Base-by-base conservation (phyloP, 2,329 filamentous ascomycete species). In the Aspergillus calidoustus region DNA sequence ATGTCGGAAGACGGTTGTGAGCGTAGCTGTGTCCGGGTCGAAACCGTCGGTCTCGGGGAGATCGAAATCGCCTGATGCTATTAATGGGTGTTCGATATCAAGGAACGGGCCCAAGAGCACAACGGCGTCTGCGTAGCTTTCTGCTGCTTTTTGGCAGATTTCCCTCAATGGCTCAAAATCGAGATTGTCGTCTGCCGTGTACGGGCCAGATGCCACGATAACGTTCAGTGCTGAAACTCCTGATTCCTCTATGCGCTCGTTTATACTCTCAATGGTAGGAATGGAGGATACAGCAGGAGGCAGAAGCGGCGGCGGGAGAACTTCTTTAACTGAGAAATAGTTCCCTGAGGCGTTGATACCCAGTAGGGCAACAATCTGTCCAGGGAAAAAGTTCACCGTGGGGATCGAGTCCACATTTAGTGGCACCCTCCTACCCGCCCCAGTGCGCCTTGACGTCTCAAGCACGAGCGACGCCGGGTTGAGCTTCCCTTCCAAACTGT, bases 181-280 rank as follows among this genome's bases (percentile, higher is more conserved):
- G 50, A 99, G 87, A 72, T 96, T 96, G 71, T 94, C 91, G 68
- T 98, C 93, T 3, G 93, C 88, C 0, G 93, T 97, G 77, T 96
- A 99, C 0, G 95, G 95, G 0, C 95, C 95, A 0, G 92, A 87
- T 1, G 90, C 92, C 61, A 94, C 84, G 43, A 97, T 77, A 54
- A 96, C 81, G 69, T 85, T 93, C 19, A 98, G 78, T 0, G 94
- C 93, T 8, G 87, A 81, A 0, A 86, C 84, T 64, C 88, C 86
- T 2, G 82, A 79, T 85, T 88, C 84, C 19, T 86, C 84, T 11
- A 96, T 82, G 61, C 88, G 87, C 58, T 91, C 83, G 50, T 90
- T 87, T 74, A 92, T 88, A 3, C 83, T 80, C 60, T 91, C 87
- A 3, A 98, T 81, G 1, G 86, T 84, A 7, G 82, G 80, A 0